Base-by-base conservation (phyloP, 2,329 filamentous ascomycete species). In the Incumbomyces lentus region DNA sequence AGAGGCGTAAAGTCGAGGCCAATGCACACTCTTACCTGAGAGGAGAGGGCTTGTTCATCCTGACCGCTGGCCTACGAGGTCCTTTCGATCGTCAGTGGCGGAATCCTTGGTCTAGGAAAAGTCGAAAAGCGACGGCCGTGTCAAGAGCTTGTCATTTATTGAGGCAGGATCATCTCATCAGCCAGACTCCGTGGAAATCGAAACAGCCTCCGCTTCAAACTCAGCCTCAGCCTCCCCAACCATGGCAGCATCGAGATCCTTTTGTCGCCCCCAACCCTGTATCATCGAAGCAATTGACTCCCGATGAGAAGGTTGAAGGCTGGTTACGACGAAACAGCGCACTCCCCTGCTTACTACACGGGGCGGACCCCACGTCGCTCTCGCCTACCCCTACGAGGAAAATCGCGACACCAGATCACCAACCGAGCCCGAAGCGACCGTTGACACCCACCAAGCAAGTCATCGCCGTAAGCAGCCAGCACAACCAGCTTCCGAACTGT, bases 81-180 rank as follows among this genome's bases (percentile, higher is more conserved):
- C 69, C 69, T 1, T 68, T 73, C 29, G 62, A 66, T 3, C 49
- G 61, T 18, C 61, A 55, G 19, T 73, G 70, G 70, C 51, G 54
- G 4, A 72, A 72, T 52, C 70, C 69, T 2, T 72, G 70, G 70
- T 39, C 46, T 11, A 8, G 1, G 42, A 30, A 32, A 40, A 17
- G 18, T 40, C 40, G 26, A 60, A 51, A 40, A 12, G 40, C 32
- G 19, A 50, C 40, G 31, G 35, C 35, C 7, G 34, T 22, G 8
- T 16, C 31, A 33, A 35, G 39, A 18, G 38, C 33, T 12, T 14
- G 29, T 11, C 30, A 11, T 11, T 30, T 29, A 14, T 19, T 29
- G n/a, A 29, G 11, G 40, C 18, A 39, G 6, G 30, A 26, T 12
- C 16, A 44, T 6, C 6, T 42, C 39, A 39, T 32, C 26, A 35